A percentile compares a stretch with the other conserved stretches of the same genome.
phyloP scores from a whole-genome alignment of 202 grass and related monocot species.

The Digitaria exilis region DNA sequence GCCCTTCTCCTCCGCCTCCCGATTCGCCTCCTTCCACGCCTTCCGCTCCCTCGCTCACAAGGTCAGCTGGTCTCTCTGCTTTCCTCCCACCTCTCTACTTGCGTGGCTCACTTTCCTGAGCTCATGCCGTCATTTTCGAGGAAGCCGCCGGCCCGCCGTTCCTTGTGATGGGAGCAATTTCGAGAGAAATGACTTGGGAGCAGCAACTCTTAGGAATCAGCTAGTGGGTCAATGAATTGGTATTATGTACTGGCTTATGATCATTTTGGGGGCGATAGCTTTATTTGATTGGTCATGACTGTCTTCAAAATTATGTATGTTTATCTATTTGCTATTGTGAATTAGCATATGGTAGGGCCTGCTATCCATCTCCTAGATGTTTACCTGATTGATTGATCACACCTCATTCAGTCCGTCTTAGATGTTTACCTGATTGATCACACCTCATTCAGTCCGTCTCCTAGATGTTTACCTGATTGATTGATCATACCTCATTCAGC shows the following conservation, averaged over 20 bases:
- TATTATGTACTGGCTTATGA: background rate
- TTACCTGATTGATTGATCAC: slow-evolving; percentile 10
- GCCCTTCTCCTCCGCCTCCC: slow-evolving; percentile 21
- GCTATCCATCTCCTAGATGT: background rate
- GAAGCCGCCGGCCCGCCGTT: background rate
- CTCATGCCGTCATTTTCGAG: background rate
- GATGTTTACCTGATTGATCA: too few species aligned
- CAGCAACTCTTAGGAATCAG: background rate
- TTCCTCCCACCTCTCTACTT: background rate
- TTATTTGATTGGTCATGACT: background rate
- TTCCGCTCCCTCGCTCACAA: slow-evolving; percentile 61
- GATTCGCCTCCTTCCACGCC: slow-evolving; percentile 54
- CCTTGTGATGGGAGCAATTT: background rate
- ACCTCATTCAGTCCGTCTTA: background rate
- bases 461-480: background rate
- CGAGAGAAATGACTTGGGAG: background rate
- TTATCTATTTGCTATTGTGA: background rate
- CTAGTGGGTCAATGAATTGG: background rate
- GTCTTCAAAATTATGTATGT: background rate
- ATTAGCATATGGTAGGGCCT: background rate
- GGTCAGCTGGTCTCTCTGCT: slow-evolving; percentile 41
- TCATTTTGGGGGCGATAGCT: background rate
- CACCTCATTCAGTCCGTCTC: too few species aligned
- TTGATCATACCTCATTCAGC: background rate
- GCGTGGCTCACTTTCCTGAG: background rate